These are phyloP conservation scores for Fusarium sp. DNA, from an alignment of 2,329 filamentous ascomycete genomes.

Conservation along the genomic window DNA sequence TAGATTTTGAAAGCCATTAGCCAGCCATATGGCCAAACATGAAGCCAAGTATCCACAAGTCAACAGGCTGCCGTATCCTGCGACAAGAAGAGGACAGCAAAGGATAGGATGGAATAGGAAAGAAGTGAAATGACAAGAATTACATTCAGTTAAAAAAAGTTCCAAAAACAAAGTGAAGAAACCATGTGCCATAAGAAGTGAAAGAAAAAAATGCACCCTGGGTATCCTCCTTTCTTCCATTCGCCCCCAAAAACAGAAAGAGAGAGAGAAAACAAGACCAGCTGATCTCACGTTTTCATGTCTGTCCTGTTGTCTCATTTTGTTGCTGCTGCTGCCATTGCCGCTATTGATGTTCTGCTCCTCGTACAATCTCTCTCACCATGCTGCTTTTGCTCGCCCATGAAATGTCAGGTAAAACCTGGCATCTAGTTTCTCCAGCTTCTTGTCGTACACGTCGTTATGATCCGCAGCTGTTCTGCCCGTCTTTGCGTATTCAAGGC, in stretches of 20 bases:
- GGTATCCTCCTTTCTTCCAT: constrained; percentile 32
- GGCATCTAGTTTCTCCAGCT: constrained; percentile 15
- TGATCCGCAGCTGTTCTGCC: constrained; percentile 1
- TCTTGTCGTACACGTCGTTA: constrained; percentile 38
- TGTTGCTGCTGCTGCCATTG: not conserved
- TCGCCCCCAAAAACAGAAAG: constrained; percentile 5
- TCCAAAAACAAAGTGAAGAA: constrained; percentile 4
- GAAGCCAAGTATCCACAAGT: not conserved
- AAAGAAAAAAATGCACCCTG: constrained; percentile 34
- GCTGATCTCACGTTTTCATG: not conserved
- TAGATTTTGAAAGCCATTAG: not conserved
- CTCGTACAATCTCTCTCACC: constrained; percentile 36
- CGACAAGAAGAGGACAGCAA: constrained; percentile 8
- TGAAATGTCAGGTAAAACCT: not conserved
- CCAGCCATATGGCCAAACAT: not conserved
- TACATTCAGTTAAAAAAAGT: constrained; percentile 16
- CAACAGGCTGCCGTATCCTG: not conserved
- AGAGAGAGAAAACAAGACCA: not conserved
- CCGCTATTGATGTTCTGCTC: not conserved
- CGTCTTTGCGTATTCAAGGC: not conserved
- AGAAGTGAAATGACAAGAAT: constrained; percentile 4
- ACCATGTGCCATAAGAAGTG: constrained; percentile 29
- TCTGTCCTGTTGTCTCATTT: constrained; percentile 3
- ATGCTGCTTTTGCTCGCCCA: not conserved
- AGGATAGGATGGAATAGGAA: constrained; percentile 10